A percentile compares a stretch with the other conserved stretches of the same genome.
Conservation (phyloP, 208 protist species). For the Acanthamoeba sp. region DNA sequence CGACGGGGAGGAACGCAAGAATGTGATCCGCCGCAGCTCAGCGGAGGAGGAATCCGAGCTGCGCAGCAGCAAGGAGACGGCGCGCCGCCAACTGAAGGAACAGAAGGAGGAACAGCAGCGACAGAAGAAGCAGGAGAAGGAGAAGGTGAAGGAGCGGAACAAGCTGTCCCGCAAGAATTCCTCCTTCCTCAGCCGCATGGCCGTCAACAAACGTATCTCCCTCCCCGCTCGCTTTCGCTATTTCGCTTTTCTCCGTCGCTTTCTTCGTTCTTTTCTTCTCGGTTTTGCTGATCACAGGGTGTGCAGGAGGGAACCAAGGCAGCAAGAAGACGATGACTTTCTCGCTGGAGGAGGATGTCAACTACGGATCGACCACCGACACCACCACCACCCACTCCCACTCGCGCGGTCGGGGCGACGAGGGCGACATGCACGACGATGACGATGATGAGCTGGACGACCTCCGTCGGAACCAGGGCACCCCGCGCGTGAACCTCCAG, state of each 20-base stretch:
- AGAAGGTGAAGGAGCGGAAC: conserved; percentile 1
- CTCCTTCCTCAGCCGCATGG: conserved; percentile 61
- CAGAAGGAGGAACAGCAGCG: conserved; percentile 13
- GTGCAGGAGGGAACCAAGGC: not conserved
- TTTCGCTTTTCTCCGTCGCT: not conserved
- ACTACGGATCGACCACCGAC: conserved; percentile 66
- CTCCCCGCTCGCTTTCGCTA: not conserved
- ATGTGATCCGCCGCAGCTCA: not conserved
- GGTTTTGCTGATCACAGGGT: not conserved
- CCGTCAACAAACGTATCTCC: not conserved
- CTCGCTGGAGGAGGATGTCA: conserved; percentile 70
- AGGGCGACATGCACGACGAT: not conserved
- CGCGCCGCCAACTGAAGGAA: conserved; percentile 2
- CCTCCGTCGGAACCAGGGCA: not conserved
- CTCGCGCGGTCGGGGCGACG: conserved; percentile 30
- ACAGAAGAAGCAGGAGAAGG: not conserved
- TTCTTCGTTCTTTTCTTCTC: not conserved
- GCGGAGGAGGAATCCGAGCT: conserved; percentile 7
- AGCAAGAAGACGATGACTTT: conserved; percentile 70
- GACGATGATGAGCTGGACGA: not conserved
- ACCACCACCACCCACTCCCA: conserved; percentile 54
- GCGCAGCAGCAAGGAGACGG: conserved; percentile 21
- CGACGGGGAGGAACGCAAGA: not conserved
- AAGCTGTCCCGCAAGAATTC: conserved; percentile 70
- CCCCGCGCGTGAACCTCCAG: conserved; percentile 49